Percentiles rank a stretch among this genome's conserved stretches.
Evolutionary conservation across 306 rosid species (phyloP).

Genomic region (Psophocarpus tetragonolobus): DNA sequence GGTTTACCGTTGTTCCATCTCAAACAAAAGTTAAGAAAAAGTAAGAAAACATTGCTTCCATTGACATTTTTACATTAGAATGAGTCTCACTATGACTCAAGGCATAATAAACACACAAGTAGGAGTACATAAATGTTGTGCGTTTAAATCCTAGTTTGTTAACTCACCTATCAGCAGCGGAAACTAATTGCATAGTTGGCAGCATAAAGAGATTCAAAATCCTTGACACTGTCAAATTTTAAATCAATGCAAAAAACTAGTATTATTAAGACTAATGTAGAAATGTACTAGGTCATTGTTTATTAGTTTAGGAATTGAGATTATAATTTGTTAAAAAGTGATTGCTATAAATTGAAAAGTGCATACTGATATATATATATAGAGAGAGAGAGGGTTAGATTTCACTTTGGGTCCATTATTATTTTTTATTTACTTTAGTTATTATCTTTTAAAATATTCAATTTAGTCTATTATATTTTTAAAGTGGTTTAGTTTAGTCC

Average conservation of each 20-base stretch:
- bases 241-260: background rate
- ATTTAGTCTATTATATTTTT: no score
- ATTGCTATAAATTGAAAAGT: background rate
- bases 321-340: background rate
- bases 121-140: background rate
- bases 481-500: no score
- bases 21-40: background rate
- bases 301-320: background rate
- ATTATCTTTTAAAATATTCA: no score
- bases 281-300: background rate
- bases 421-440: no score
- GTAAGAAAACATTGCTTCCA: background rate
- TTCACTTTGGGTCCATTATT: no score
- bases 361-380: no score
- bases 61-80: background rate
- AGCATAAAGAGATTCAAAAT: background rate
- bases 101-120: background rate
- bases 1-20: background rate
- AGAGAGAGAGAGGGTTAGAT: no score
- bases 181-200: background rate
- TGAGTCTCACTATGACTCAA: background rate
- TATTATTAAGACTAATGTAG: background rate
- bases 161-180: background rate
- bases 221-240: background rate
- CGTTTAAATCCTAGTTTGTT: background rate